These are phyloP conservation scores for Hanseniaspora occidentalis DNA, from an alignment of 805 yeast species.

Conservation along the genomic window DNA sequence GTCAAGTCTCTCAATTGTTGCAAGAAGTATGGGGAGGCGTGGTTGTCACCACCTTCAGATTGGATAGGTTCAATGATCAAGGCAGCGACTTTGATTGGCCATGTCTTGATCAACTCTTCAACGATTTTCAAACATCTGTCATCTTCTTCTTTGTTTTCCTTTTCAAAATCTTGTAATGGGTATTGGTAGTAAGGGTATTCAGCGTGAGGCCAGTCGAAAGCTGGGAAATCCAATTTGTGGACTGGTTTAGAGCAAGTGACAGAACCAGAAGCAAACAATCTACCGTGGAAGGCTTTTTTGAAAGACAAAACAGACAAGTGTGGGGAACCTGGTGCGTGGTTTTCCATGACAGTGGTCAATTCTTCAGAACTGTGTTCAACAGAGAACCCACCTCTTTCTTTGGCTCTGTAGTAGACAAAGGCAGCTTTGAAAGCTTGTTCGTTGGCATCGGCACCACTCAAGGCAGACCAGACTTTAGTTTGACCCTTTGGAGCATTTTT, in stretches of 20 bases:
- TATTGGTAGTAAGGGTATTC: slow-evolving; percentile 77
- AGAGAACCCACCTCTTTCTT: slow-evolving; percentile 45
- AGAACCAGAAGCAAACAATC: slow-evolving; percentile 84
- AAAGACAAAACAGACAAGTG: slow-evolving; percentile 77
- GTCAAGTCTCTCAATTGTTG: slow-evolving; percentile 53
- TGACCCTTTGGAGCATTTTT: slow-evolving; percentile 57
- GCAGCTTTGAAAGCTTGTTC: slow-evolving; percentile 65
- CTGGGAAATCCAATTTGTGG: slow-evolving; percentile 86
- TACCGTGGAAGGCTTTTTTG: slow-evolving; percentile 86
- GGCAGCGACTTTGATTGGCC: slow-evolving; percentile 78
- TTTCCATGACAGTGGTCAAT: slow-evolving; percentile 60
- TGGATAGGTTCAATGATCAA: slow-evolving; percentile 80
- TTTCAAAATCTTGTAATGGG: slow-evolving; percentile 60
- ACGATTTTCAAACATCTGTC: slow-evolving; percentile 66
- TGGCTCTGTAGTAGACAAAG: slow-evolving; percentile 48
- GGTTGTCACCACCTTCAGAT: slow-evolving; percentile 70
- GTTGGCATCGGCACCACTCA: slow-evolving; percentile 58
- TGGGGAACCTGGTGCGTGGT: slow-evolving; percentile 81
- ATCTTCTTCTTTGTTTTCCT: slow-evolving; percentile 65
- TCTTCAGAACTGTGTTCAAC: slow-evolving; percentile 51
- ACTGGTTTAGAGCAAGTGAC: slow-evolving; percentile 90
- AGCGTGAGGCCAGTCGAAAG: slow-evolving; percentile 95
- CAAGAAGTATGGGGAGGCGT: slow-evolving; percentile 48
- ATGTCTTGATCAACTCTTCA: slow-evolving; percentile 52
- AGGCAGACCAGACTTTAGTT: slow-evolving; percentile 49